Evolutionary conservation across 805 yeast genomes (phyloP).

Genomic region (Kuraishia piskuri): DNA sequence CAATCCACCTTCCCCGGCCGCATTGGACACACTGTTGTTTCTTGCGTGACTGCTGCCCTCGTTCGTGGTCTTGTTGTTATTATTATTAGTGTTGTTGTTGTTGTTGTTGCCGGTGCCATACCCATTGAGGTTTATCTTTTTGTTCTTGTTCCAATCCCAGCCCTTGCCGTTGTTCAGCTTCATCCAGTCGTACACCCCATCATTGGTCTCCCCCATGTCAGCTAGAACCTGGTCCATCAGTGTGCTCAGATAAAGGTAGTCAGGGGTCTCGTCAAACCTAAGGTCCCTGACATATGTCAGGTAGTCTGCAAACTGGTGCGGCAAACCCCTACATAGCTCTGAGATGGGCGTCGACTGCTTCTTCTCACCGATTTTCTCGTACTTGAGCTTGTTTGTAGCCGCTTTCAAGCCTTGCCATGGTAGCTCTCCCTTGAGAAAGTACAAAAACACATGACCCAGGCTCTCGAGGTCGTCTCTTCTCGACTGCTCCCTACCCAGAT

Average conservation of each 20-base stretch:
- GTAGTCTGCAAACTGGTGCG: slow-evolving; percentile 68
- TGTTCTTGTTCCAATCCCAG: slow-evolving; percentile 70
- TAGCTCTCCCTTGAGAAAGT: slow-evolving; percentile 67
- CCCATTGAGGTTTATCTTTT: slow-evolving; percentile 75
- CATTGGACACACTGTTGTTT: slow-evolving; percentile 10
- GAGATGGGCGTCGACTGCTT: slow-evolving; percentile 62
- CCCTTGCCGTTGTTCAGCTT: slow-evolving; percentile 72
- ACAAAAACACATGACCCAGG: slow-evolving; percentile 74
- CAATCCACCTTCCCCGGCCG: neutral
- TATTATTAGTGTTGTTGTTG: slow-evolving; percentile 15
- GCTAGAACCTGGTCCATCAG: slow-evolving; percentile 52
- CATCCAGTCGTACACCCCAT: slow-evolving; percentile 77
- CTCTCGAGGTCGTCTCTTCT: slow-evolving; percentile 80
- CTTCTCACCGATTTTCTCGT: slow-evolving; percentile 78
- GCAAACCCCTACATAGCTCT: slow-evolving; percentile 56
- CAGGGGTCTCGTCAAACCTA: slow-evolving; percentile 74
- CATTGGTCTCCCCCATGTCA: slow-evolving; percentile 50
- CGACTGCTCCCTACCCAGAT: slow-evolving; percentile 75
- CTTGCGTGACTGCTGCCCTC: slow-evolving; percentile 9
- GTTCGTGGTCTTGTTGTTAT: slow-evolving; percentile 9
- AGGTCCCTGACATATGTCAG: slow-evolving; percentile 58
- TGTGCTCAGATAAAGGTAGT: slow-evolving; percentile 57
- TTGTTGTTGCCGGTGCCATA: slow-evolving; percentile 39
- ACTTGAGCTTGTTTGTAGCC: slow-evolving; percentile 75
- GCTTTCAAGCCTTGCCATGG: slow-evolving; percentile 93